Evolutionary conservation across 2,329 filamentous ascomycete genomes (phyloP).

Genomic region (Dactylellina leptospora): DNA sequence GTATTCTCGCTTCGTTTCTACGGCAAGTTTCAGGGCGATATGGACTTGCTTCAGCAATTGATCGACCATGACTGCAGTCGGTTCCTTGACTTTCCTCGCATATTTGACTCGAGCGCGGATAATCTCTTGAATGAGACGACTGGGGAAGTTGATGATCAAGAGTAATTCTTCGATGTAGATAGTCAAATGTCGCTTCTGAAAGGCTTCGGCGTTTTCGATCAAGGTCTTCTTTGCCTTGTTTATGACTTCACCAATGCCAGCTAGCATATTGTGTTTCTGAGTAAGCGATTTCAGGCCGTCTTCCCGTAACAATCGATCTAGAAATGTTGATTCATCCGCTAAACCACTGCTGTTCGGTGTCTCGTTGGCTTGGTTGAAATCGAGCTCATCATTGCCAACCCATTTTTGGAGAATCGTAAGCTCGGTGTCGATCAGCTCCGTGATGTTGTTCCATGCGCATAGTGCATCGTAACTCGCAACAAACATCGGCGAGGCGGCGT

Average conservation of each 20-base stretch:
- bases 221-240: conserved; percentile 91
- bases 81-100: conserved; percentile 93
- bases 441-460: conserved; percentile 96
- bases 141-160: conserved; percentile 96
- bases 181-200: conserved; percentile 87
- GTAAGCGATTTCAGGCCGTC: conserved; percentile 92
- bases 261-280: conserved; percentile 80
- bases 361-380: conserved; percentile 80
- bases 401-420: conserved; percentile 89
- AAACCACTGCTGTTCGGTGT: conserved; percentile 74
- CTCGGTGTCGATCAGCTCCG: conserved; percentile 93
- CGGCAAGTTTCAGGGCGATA: conserved; percentile 87
- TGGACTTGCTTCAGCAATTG: conserved; percentile 98
- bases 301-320: conserved; percentile 93
- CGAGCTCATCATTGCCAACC: conserved; percentile 95
- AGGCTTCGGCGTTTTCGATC: conserved; percentile 83
- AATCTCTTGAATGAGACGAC: conserved; percentile 93
- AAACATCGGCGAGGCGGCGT: conserved; percentile 79
- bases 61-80: conserved; percentile 89
- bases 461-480: conserved; percentile 85
- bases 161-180: conserved; percentile 96
- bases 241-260: conserved; percentile 84
- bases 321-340: conserved; percentile 90
- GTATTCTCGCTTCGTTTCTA: conserved; percentile 91
- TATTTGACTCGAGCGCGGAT: conserved; percentile 91